A percentile compares a stretch with the other conserved stretches of the same genome.
phyloP scores from a whole-genome alignment of 179 eudicot species.

The Drosera spatulata region DNA sequence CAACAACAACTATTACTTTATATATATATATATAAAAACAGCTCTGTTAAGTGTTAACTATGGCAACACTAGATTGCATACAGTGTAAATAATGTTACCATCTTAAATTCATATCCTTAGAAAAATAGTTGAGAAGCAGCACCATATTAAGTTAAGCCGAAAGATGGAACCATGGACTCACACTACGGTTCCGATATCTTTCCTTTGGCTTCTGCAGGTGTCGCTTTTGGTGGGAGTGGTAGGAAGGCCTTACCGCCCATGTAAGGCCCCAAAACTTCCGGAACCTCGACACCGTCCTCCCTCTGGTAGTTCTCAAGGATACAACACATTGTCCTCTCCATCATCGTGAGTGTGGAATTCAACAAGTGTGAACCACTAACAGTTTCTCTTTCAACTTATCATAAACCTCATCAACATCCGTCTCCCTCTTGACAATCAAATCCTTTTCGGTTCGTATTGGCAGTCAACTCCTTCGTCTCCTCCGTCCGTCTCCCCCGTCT shows the following conservation, averaged over 20 bases:
- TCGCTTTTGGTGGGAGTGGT: slow-evolving; percentile 48
- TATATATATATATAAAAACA: too few relatives aligned
- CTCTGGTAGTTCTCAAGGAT: slow-evolving; percentile 77
- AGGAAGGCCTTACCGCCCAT: slow-evolving; percentile 78
- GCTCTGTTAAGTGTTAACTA: too few relatives aligned
- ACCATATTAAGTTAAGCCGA: too few relatives aligned
- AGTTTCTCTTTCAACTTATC: slow-evolving; percentile 48
- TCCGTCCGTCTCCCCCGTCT: too few relatives aligned
- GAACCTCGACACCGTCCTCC: slow-evolving; percentile 83
- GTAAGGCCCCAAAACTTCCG: slow-evolving; percentile 45
- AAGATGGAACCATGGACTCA: too few relatives aligned
- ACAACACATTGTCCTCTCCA: slow-evolving; percentile 83
- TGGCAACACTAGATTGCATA: too few relatives aligned
- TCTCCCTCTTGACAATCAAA: slow-evolving; percentile 35
- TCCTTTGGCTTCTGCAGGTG: slow-evolving; percentile 52
- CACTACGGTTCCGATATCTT: slow-evolving; percentile 49
- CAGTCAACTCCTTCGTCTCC: too few relatives aligned
- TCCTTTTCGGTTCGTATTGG: too few relatives aligned
- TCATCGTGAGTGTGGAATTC: slow-evolving; percentile 88
- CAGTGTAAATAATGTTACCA: too few relatives aligned
- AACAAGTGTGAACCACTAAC: slow-evolving; percentile 69
- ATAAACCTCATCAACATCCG: slow-evolving; percentile 60
- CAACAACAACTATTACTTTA: too few relatives aligned
- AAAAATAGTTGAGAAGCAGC: too few relatives aligned
- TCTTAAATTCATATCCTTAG: too few relatives aligned